Evolutionary conservation across 2,329 filamentous ascomycete genomes (phyloP), one percentile per base, ranked within the genome.

Genomic region (Microdochium bolleyi): DNA sequence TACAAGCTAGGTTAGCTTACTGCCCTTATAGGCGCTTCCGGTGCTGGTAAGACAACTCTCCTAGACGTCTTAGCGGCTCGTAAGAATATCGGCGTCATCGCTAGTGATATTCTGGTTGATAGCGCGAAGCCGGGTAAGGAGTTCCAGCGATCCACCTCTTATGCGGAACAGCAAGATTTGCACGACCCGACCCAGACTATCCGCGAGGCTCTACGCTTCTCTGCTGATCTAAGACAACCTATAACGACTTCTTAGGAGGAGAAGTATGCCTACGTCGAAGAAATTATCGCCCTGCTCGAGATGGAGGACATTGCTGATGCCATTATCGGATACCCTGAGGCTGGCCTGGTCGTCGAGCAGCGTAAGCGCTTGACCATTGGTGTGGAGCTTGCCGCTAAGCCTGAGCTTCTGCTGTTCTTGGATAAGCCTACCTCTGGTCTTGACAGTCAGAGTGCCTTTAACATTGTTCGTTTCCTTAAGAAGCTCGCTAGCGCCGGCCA

Each of bases 1-100:
- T 87, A 91, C 50, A 83, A 85, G 56, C 88, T 88, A 1, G 88
- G 89, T 34, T 82, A 86, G 60, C 75, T 92, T 10, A 92, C 87
- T 2, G 88, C 88, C 2, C 73, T 94, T 1, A 91, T 94, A 86
- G 89, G 89, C 37, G 84, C 85, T 7, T 90, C 87, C 4, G 88
- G 88, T n/a, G 90, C 89, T 3, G 90, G 90, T 49, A 95, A 95
- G 71, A 94, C 89, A 0, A 95, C 90, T 0, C 73, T 95, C 0
- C 73, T 95, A 2, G 88, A 95, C 61, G 88, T 92, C 1, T 73
- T 95, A 32, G 80, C 80, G 0, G 66, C 74, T 1, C 72, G 82
- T 37, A 83, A 83, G 69, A 83, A 80, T 58, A 81, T 84, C 52
- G 82, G 81, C 58, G 78, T 83, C 2, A 79, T 84, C 38, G 60